Conservation (phyloP, 2,329 filamentous ascomycete species). For the Dactylellina leptospora region DNA sequence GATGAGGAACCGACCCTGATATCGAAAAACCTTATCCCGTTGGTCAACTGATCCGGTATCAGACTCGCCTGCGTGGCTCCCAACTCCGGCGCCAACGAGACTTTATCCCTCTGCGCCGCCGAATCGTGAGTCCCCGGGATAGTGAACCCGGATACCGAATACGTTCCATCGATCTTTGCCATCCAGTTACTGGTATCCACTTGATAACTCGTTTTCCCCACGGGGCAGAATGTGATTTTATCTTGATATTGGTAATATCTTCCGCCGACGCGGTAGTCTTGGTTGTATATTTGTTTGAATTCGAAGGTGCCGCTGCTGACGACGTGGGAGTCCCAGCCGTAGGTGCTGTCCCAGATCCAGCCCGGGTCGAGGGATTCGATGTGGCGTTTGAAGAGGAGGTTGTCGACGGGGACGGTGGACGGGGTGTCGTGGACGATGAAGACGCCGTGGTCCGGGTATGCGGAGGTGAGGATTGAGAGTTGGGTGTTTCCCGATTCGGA, state of each 20-base stretch:
- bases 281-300: constrained; percentile 20
- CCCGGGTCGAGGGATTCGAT: constrained; percentile 16
- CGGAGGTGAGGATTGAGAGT: constrained; percentile 11
- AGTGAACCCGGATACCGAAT: constrained; percentile 19
- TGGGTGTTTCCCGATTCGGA: constrained; percentile 7
- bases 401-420: not conserved
- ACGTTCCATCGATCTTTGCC: constrained; percentile 9
- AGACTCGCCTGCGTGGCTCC: constrained; percentile 16
- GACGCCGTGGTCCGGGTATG: not conserved
- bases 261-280: constrained; percentile 11
- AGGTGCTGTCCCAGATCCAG: constrained; percentile 18
- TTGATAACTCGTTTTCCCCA: constrained; percentile 1
- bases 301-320: constrained; percentile 15
- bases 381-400: constrained; percentile 7
- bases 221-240: constrained; percentile 10
- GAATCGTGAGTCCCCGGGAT: constrained; percentile 26
- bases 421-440: constrained; percentile 23
- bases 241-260: constrained; percentile 26
- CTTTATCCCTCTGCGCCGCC: constrained; percentile 4
- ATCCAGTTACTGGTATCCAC: constrained; percentile 22
- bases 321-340: constrained; percentile 19
- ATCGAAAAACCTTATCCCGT: constrained; percentile 31
- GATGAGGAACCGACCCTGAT: constrained; percentile 8
- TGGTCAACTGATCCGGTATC: constrained; percentile 12
- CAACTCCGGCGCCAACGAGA: constrained; percentile 18